Conservation (phyloP, 2,329 filamentous ascomycete genomes). For the Apiospora arundinis region DNA sequence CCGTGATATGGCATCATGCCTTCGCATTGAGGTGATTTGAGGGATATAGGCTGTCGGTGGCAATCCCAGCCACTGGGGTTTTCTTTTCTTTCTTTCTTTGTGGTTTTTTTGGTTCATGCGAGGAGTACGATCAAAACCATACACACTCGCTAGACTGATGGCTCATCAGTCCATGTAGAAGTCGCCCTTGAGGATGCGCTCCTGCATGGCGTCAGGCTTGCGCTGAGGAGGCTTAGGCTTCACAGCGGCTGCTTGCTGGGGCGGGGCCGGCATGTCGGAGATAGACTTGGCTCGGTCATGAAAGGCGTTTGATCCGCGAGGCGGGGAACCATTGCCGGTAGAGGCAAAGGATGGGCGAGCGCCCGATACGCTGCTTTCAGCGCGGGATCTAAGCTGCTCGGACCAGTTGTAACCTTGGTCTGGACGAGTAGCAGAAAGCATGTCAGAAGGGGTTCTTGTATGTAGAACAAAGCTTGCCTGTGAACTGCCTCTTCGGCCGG, state of each 20-base stretch:
- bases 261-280: constrained; percentile 66
- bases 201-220: constrained; percentile 94
- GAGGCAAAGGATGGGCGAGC: constrained; percentile 62
- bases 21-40: not conserved
- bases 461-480: constrained; percentile 67
- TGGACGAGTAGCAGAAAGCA: constrained; percentile 64
- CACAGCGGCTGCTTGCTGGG: constrained; percentile 54
- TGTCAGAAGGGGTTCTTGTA: constrained; percentile 70
- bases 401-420: constrained; percentile 97
- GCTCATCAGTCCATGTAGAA: constrained; percentile 90
- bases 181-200: constrained; percentile 95
- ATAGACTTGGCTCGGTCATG: constrained; percentile 76
- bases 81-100: not conserved
- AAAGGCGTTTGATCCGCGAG: constrained; percentile 44
- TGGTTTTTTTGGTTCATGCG: not conserved
- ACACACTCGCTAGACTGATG: not conserved
- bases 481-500: constrained; percentile 44
- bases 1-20: not conserved
- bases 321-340: constrained; percentile 48
- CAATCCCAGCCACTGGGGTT: not conserved
- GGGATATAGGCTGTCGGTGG: constrained; percentile 1
- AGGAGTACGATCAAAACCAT: not conserved
- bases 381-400: constrained; percentile 90
- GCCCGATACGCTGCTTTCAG: constrained; percentile 76
- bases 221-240: constrained; percentile 53